A percentile compares a stretch with the other conserved stretches of the same genome.
phyloP scores from a whole-genome alignment of 2,329 filamentous ascomycete species.

The Clonostachys rhizophaga region DNA sequence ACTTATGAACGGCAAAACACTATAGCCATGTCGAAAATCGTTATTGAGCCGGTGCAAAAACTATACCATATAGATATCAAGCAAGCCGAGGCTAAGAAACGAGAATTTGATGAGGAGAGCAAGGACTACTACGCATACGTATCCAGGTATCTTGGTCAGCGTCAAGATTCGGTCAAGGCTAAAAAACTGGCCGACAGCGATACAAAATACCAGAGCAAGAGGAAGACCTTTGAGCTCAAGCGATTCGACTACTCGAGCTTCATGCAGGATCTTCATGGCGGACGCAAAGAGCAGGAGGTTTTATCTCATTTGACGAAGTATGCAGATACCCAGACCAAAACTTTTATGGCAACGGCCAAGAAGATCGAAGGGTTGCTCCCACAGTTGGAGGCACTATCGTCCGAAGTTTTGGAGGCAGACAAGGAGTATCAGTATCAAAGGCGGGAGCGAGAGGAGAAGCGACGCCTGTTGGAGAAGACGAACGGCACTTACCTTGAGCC shows the following conservation, averaged over 20 bases:
- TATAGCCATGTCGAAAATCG: slow-evolving; percentile 78
- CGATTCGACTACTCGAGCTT: slow-evolving; percentile 98
- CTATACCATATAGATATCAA: slow-evolving; percentile 97
- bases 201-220: slow-evolving; percentile 91
- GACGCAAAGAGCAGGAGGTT: slow-evolving; percentile 97
- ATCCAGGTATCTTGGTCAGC: slow-evolving; percentile 90
- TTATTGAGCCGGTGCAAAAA: slow-evolving; percentile 90
- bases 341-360: slow-evolving; percentile 77
- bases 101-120: slow-evolving; percentile 97
- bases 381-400: slow-evolving; percentile 81
- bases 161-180: slow-evolving; percentile 92
- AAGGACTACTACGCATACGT: slow-evolving; percentile 98
- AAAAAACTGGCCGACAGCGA: slow-evolving; percentile 96
- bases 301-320: slow-evolving; percentile 91
- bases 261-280: slow-evolving; percentile 98
- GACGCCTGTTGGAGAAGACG: slow-evolving; percentile 83
- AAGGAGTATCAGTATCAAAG: slow-evolving; percentile 96
- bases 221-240: slow-evolving; percentile 92
- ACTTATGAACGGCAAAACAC: slow-evolving; percentile 83
- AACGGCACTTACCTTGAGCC: slow-evolving; percentile 69
- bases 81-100: slow-evolving; percentile 92
- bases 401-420: slow-evolving; percentile 87
- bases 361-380: slow-evolving; percentile 84
- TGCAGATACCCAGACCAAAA: slow-evolving; percentile 82
- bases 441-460: slow-evolving; percentile 93